These are phyloP conservation scores for Leishmania mexicana DNA, from an alignment of 208 protist genomes.

Conservation along the genomic window DNA sequence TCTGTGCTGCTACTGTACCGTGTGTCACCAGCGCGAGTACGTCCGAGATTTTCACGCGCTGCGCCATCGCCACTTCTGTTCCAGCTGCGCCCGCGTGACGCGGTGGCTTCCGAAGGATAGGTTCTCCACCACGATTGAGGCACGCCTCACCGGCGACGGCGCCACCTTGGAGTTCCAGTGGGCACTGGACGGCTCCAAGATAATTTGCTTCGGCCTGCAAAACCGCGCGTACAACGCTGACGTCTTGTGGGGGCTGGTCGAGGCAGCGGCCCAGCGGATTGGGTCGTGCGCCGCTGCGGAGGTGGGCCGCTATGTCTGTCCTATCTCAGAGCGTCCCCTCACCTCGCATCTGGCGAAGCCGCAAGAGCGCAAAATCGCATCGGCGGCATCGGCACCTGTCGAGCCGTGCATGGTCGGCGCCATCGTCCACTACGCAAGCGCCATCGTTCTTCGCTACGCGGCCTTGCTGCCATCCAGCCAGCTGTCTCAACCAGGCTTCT, in stretches of 20 bases:
- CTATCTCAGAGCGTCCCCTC: constrained; percentile 30
- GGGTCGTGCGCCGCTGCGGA: constrained; percentile 32
- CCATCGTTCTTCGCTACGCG: constrained; percentile 65
- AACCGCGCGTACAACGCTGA: constrained; percentile 55
- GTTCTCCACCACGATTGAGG: constrained; percentile 52
- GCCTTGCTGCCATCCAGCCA: constrained; percentile 37
- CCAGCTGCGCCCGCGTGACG: constrained; percentile 47
- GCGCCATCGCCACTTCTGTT: constrained; percentile 48
- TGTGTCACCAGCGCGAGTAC: constrained; percentile 42
- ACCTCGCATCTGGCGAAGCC: constrained; percentile 10
- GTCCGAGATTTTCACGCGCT: constrained; percentile 56
- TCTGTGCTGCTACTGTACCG: constrained; percentile 31
- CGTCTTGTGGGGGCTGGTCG: constrained; percentile 36
- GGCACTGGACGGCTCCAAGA: constrained; percentile 43
- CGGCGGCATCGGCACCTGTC: not conserved
- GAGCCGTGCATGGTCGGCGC: constrained; percentile 51
- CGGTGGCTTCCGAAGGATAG: constrained; percentile 67
- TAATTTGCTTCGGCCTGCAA: constrained; percentile 30
- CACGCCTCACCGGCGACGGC: constrained; percentile 56
- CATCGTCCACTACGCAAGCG: constrained; percentile 78
- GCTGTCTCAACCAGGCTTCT: constrained; percentile 37
- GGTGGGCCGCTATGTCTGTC: constrained; percentile 41
- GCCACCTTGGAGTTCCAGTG: constrained; percentile 56
- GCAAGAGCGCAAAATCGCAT: not conserved
- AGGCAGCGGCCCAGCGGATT: constrained; percentile 14